A percentile compares a stretch with the other conserved stretches of the same genome.
Evolutionary conservation across 2,329 filamentous ascomycete genomes (phyloP).

Genomic region (Penicillium paneum): DNA sequence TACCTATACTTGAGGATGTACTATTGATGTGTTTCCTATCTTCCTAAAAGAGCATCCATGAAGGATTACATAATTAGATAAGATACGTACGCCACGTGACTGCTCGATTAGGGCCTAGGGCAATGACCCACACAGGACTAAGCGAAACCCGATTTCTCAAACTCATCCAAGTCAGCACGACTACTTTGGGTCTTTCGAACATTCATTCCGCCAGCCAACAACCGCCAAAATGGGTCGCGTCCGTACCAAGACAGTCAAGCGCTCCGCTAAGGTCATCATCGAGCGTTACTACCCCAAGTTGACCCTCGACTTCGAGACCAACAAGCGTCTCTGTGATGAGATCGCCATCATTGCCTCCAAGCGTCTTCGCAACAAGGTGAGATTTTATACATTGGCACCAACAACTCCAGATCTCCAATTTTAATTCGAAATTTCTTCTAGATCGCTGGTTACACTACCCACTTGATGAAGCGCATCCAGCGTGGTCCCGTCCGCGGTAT

Average conservation of each 20-base stretch:
- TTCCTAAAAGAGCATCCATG: neutral
- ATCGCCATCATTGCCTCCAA: conserved; percentile 99
- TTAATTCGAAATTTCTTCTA: conserved; percentile 35
- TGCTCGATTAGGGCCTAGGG: conserved; percentile 18
- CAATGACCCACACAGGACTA: conserved; percentile 24
- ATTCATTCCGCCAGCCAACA: conserved; percentile 35
- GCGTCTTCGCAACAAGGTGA: conserved; percentile 98
- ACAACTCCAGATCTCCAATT: neutral
- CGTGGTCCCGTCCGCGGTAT: conserved; percentile 98
- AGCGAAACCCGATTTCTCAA: conserved; percentile 21
- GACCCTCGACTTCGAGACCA: conserved; percentile 99
- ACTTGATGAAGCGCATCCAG: conserved; percentile 99
- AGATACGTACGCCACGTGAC: conserved; percentile 12
- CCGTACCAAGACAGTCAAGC: conserved; percentile 65
- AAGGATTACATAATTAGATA: neutral
- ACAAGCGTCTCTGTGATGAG: conserved; percentile 99
- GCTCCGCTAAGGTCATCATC: conserved; percentile 99
- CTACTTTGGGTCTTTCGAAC: conserved; percentile 19
- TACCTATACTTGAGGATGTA: neutral
- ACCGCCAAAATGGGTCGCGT: conserved; percentile 51
- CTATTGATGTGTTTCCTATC: neutral
- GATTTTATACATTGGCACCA: conserved; percentile 13
- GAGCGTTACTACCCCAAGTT: conserved; percentile 97
- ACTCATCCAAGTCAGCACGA: conserved; percentile 17
- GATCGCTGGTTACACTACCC: conserved; percentile 98